phyloP scores from a whole-genome alignment of 2,329 filamentous ascomycete genomes.

The Talaromyces sp. region DNA sequence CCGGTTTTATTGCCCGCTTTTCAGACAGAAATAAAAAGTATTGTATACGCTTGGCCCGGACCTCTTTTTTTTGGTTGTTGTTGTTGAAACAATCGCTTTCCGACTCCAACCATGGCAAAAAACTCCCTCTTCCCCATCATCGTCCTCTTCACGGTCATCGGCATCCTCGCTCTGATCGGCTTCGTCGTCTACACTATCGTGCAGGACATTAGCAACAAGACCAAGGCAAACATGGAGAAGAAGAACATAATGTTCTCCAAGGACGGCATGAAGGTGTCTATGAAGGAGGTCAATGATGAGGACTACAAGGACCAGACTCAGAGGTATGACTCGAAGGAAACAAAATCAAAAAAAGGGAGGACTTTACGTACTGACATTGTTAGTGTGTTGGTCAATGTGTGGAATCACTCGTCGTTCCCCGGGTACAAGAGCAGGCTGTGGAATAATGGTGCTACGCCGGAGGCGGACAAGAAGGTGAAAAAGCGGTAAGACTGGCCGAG shows the following conservation, averaged over 20 bases:
- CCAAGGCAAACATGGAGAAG: slow-evolving; percentile 58
- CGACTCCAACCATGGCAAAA: slow-evolving; percentile 14
- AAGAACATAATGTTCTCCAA: slow-evolving; percentile 56
- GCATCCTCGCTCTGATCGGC: slow-evolving; percentile 47
- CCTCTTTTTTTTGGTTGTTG: background rate
- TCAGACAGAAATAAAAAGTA: too few species aligned
- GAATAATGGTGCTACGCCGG: slow-evolving; percentile 14
- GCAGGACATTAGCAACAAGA: slow-evolving; percentile 53
- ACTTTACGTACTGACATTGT: background rate
- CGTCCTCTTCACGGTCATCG: slow-evolving; percentile 51
- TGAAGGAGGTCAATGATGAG: slow-evolving; percentile 54
- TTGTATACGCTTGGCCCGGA: background rate
- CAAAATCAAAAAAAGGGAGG: too few species aligned
- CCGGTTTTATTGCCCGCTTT: background rate
- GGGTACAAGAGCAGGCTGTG: slow-evolving; percentile 42
- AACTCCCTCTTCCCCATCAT: slow-evolving; percentile 50
- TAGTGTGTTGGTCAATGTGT: slow-evolving; percentile 45
- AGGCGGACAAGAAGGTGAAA: background rate
- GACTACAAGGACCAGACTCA: slow-evolving; percentile 57
- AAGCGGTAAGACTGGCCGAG: slow-evolving; percentile 4
- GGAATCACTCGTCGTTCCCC: slow-evolving; percentile 44
- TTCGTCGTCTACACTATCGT: slow-evolving; percentile 55
- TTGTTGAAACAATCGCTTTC: background rate
- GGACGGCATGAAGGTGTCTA: slow-evolving; percentile 57
- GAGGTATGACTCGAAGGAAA: too few species aligned